Conservation (phyloP, 148 eudicot genomes). For the Diospyros kaki region DNA sequence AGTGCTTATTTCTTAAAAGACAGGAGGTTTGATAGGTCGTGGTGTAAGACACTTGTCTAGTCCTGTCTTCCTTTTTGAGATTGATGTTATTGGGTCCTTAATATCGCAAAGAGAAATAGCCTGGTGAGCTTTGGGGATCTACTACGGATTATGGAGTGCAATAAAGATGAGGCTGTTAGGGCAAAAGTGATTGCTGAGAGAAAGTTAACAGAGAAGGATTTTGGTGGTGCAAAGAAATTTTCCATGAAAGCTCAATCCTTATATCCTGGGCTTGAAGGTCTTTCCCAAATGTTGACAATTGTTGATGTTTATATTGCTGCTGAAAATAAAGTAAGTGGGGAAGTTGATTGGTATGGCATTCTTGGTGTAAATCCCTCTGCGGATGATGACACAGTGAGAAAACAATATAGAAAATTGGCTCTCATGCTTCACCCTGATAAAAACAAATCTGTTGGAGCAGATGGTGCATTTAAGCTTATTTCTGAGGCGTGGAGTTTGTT, state of each 20-base stretch:
- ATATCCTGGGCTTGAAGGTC: conserved; percentile 45
- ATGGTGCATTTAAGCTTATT: conserved; percentile 75
- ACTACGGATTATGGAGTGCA: conserved; percentile 45
- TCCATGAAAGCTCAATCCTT: conserved; percentile 43
- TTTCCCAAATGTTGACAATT: conserved; percentile 37
- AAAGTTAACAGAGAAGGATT: conserved; percentile 40
- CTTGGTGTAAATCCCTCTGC: conserved; percentile 59
- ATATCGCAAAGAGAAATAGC: neutral
- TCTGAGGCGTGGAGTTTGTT: conserved; percentile 64
- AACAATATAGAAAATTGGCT: conserved; percentile 54
- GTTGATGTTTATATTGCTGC: conserved; percentile 48
- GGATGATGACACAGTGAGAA: conserved; percentile 64
- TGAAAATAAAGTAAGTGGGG: conserved; percentile 46
- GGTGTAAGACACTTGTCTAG: conserved; percentile 2
- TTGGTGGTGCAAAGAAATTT: conserved; percentile 49
- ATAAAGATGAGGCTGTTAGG: conserved; percentile 49
- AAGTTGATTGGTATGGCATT: conserved; percentile 69
- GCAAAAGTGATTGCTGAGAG: conserved; percentile 52
- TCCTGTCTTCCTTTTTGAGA: neutral
- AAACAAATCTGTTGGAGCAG: conserved; percentile 70
- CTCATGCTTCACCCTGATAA: conserved; percentile 85
- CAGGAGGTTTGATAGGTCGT: conserved; percentile 5
- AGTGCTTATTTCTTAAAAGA: neutral
- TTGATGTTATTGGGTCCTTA: neutral
- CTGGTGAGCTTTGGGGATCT: neutral